Evolutionary conservation across 2,329 filamentous ascomycete species (phyloP).

Genomic region (Botrytis squamosa): DNA sequence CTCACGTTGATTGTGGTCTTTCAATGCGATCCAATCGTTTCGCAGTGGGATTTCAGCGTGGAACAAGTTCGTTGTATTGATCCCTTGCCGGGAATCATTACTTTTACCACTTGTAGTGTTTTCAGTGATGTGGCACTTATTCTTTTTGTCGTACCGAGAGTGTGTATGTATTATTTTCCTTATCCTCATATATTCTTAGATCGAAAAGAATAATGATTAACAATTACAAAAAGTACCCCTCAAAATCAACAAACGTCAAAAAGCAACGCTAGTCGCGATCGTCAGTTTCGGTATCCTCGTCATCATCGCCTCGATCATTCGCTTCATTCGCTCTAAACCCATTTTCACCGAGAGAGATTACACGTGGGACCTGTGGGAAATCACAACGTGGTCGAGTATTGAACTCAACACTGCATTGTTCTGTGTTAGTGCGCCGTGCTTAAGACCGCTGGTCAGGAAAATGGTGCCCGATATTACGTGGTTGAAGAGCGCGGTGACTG

Average conservation of each 20-base stretch:
- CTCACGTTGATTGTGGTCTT: background rate
- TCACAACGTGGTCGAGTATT: constrained; percentile 8
- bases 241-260: background rate
- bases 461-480: background rate
- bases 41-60: background rate
- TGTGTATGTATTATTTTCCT: background rate
- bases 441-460: background rate
- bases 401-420: constrained; percentile 6
- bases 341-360: background rate
- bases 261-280: background rate
- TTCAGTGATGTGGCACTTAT: constrained; percentile 7
- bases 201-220: background rate
- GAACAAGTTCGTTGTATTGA: background rate
- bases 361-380: constrained; percentile 10
- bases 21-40: background rate
- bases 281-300: background rate
- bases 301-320: background rate
- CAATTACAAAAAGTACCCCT: background rate
- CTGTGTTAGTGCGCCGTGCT: background rate
- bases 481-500: background rate
- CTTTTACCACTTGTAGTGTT: constrained; percentile 4
- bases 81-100: background rate
- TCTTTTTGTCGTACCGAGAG: background rate
- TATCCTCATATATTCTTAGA: background rate
- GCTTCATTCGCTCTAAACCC: background rate